phyloP scores from a whole-genome alignment of 164 flowering plant species.

The Vitis amurensis region DNA sequence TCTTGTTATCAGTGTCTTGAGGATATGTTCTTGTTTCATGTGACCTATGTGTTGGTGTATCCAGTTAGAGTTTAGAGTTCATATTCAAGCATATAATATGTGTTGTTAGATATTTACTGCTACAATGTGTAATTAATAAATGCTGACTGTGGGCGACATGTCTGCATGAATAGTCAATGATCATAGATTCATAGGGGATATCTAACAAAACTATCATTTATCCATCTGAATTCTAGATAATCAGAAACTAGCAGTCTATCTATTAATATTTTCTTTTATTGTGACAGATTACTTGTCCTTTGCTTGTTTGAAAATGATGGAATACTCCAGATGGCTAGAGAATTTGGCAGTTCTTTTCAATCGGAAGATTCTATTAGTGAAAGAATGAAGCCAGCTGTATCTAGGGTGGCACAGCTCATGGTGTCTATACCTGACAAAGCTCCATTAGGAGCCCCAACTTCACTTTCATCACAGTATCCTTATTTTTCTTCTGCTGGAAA shows the following conservation, averaged over 20 bases:
- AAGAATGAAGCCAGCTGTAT: slow-evolving; percentile 34
- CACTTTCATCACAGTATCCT: slow-evolving; percentile 95
- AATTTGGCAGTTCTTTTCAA: slow-evolving; percentile 37
- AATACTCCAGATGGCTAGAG: slow-evolving; percentile 55
- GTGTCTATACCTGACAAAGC: slow-evolving; percentile 92
- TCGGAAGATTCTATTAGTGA: slow-evolving; percentile 23
- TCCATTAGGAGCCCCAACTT: slow-evolving; percentile 47
- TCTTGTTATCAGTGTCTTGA: not conserved
- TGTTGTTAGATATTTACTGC: not conserved
- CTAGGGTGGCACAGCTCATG: slow-evolving; percentile 70
- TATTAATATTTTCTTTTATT: slow-evolving; percentile 3
- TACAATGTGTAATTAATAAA: not conserved
- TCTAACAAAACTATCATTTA: not conserved
- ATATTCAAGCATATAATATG: no score
- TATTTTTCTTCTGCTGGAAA: slow-evolving; percentile 4
- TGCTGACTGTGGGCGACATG: not conserved
- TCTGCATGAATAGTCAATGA: not conserved
- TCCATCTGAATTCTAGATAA: not conserved
- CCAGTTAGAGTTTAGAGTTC: not conserved
- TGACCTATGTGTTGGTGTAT: not conserved
- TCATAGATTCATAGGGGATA: not conserved
- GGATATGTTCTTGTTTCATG: not conserved
- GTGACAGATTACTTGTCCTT: slow-evolving; percentile 64
- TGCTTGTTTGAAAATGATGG: slow-evolving; percentile 78
- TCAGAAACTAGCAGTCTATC: not conserved